Evolutionary conservation across 495 filamentous ascomycete species (phyloP).

Genomic region (Durotheca rogersii): DNA sequence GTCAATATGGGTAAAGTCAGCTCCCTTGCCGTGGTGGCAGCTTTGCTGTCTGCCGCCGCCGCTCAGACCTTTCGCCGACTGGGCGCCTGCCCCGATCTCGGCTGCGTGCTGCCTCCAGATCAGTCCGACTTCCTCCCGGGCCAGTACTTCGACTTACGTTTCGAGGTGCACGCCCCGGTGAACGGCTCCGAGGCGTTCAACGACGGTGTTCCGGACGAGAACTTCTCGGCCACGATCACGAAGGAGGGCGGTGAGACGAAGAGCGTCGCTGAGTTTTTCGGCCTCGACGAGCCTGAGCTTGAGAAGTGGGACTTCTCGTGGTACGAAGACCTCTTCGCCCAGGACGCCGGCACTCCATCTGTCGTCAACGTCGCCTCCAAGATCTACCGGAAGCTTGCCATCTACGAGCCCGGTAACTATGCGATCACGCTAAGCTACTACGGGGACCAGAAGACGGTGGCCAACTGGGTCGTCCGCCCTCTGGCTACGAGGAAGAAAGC

Average conservation of each 20-base stretch:
- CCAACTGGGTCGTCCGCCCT: constrained; percentile 70
- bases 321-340: constrained; percentile 72
- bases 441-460: constrained; percentile 60
- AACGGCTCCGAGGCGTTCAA: constrained; percentile 71
- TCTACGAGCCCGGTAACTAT: constrained; percentile 71
- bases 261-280: constrained; percentile 60
- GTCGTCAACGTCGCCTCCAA: constrained; percentile 71
- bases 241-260: constrained; percentile 54
- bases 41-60: constrained; percentile 36
- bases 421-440: constrained; percentile 70
- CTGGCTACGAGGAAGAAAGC: constrained; percentile 62
- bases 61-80: constrained; percentile 71
- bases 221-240: constrained; percentile 67
- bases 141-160: constrained; percentile 72
- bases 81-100: constrained; percentile 68
- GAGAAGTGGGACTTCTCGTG: constrained; percentile 72
- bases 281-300: constrained; percentile 57
- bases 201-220: constrained; percentile 58
- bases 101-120: constrained; percentile 73
- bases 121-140: constrained; percentile 75
- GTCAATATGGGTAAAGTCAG: constrained; percentile 30
- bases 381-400: constrained; percentile 63
- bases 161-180: constrained; percentile 73
- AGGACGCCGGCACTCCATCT: constrained; percentile 61
- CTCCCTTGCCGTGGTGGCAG: constrained; percentile 35